phyloP scores from a whole-genome alignment of 2,329 filamentous ascomycete species.

The Fusarium phyllophilum region DNA sequence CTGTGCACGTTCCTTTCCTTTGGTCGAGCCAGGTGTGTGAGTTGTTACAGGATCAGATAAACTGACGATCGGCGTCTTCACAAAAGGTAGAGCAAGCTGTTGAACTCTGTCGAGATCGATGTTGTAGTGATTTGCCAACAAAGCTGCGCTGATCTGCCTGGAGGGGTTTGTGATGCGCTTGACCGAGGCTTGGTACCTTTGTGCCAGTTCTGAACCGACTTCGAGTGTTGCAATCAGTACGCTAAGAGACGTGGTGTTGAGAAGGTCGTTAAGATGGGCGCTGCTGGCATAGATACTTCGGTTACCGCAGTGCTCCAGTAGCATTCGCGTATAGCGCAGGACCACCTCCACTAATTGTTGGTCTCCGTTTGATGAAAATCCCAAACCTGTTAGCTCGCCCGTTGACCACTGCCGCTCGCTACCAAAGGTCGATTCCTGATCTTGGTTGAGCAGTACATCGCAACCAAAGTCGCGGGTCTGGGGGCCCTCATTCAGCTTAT shows the following conservation, averaged over 20 bases:
- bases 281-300: constrained; percentile 96
- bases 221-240: constrained; percentile 82
- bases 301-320: constrained; percentile 96
- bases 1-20: constrained; percentile 78
- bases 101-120: constrained; percentile 83
- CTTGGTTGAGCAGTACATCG: constrained; percentile 70
- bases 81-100: constrained; percentile 83
- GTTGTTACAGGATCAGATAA: constrained; percentile 63
- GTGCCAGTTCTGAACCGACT: constrained; percentile 85
- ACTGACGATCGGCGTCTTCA: constrained; percentile 72
- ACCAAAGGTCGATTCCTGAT: constrained; percentile 61
- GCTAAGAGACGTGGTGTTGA: constrained; percentile 85
- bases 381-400: constrained; percentile 64
- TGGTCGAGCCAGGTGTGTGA: constrained; percentile 66
- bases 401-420: constrained; percentile 58
- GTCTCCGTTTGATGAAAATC: constrained; percentile 80
- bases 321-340: constrained; percentile 84
- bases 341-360: constrained; percentile 81
- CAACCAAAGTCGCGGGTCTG: constrained; percentile 81
- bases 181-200: constrained; percentile 90
- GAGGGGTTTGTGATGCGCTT: constrained; percentile 76
- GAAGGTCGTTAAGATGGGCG: constrained; percentile 84
- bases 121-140: constrained; percentile 87
- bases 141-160: constrained; percentile 73
- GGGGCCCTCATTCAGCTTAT: constrained; percentile 81